A percentile compares a stretch with the other conserved stretches of the same genome.
Conservation (phyloP, 2,329 filamentous ascomycete species). For the Penicillium palitans region DNA sequence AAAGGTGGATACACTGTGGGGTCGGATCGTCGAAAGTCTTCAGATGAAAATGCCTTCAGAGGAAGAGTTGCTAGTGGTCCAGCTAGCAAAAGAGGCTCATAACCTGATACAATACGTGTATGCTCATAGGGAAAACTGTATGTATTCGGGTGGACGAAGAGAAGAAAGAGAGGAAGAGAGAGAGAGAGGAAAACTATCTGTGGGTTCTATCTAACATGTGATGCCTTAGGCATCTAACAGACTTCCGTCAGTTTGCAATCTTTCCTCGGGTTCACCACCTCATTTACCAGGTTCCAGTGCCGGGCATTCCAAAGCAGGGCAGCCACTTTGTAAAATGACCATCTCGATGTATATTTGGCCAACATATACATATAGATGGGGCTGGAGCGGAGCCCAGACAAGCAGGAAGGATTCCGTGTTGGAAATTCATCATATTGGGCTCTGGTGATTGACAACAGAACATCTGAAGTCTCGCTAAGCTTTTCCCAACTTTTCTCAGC, state of each 20-base stretch:
- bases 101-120: no score
- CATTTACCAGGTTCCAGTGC: constrained; percentile 32
- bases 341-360: constrained; percentile 47
- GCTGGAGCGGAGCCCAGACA: constrained; percentile 22
- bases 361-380: constrained; percentile 46
- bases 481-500: constrained; percentile 34
- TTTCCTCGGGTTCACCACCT: constrained; percentile 50
- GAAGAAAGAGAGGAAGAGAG: no score
- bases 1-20: no score
- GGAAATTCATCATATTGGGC: constrained; percentile 43
- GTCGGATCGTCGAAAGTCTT: no score
- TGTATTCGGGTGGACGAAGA: no score
- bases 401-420: constrained; percentile 30
- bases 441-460: constrained; percentile 46
- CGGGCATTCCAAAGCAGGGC: constrained; percentile 35
- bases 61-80: no score
- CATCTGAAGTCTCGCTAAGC: constrained; percentile 50
- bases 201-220: no score
- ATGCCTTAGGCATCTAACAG: no score
- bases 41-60: no score
- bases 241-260: constrained; percentile 33
- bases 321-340: constrained; percentile 43
- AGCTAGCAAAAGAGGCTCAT: no score
- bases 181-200: no score
- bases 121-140: no score